Percentiles rank a stretch among this genome's conserved stretches.
Evolutionary conservation across 2,329 filamentous ascomycete species (phyloP).

Genomic region (Alternaria sp.): DNA sequence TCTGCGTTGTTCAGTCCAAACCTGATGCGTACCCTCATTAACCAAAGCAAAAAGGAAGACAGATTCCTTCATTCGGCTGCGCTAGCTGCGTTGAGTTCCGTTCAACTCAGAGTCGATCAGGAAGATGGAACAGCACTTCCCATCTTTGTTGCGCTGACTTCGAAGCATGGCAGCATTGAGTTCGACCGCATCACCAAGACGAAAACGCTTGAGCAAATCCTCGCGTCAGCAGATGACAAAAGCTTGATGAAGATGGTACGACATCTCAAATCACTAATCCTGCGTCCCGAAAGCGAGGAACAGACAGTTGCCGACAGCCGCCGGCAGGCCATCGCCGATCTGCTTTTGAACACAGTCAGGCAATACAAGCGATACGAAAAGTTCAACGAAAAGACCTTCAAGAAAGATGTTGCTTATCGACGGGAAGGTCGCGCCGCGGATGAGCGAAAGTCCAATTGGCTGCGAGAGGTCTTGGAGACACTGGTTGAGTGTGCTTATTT

Average conservation of each 20-base stretch:
- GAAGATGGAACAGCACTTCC: conserved; percentile 65
- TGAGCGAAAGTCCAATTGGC: conserved; percentile 40
- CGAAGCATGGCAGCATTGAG: conserved; percentile 73
- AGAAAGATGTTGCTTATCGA: conserved; percentile 40
- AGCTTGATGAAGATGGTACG: conserved; percentile 62
- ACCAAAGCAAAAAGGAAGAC: conserved; percentile 49
- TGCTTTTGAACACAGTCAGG: conserved; percentile 62
- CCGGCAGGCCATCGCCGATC: conserved; percentile 61
- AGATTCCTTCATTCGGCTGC: conserved; percentile 70
- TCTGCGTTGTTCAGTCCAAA: conserved; percentile 80
- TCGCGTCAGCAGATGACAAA: conserved; percentile 66
- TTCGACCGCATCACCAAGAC: conserved; percentile 88
- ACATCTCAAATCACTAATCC: conserved; percentile 58
- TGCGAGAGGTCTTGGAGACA: conserved; percentile 56
- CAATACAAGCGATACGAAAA: conserved; percentile 47
- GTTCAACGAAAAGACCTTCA: conserved; percentile 34
- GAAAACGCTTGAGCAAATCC: conserved; percentile 80
- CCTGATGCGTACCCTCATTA: conserved; percentile 66
- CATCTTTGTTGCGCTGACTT: conserved; percentile 73
- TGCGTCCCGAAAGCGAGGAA: conserved; percentile 57
- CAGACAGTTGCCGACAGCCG: conserved; percentile 56
- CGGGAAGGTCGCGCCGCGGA: conserved; percentile 13
- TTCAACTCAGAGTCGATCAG: conserved; percentile 70
- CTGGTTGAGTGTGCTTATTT: conserved; percentile 63
- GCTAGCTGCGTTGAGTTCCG: conserved; percentile 74